Evolutionary conservation across 2,329 filamentous ascomycete genomes (phyloP), one percentile per base, ranked within the genome.

Genomic region (Fusarium armeniacum): DNA sequence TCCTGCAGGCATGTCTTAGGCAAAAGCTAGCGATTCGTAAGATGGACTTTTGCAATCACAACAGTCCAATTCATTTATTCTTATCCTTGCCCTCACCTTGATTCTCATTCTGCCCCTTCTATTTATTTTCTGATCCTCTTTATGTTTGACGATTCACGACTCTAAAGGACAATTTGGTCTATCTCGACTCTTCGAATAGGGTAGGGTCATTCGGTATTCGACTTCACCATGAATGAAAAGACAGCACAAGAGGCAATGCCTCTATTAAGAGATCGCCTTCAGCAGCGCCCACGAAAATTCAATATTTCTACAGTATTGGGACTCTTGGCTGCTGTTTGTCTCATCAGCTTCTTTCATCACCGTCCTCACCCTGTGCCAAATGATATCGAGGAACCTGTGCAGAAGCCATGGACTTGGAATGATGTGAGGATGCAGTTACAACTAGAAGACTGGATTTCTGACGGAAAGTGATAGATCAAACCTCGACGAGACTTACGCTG

Each of bases 381-480:
- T 26, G 22, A 55, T 8, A 44, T 62, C 20, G 16, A 49, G 11
- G 56, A 53, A 7, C 46, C 56, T 18, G 24, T 65, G 24, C 12
- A 49, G 6, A 50, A 57, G n/a, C 63, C 70, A 30, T 77, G 76
- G 76, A 72, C 67, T 30, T 77, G 76, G 74, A 58, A 47, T 8
- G 71, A 76, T 54, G 75, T 72, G 56, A 64, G 67, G 16, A 26
- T 38, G 15, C 24, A 15, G 12, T 22, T 4, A 24, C 7, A 7
- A 22, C 8, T 12, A 24, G 8, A 30, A 11, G 15, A 9, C n/a
- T 13, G 44, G 22, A n/a, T 11, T 3, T 26, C 30, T 52, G 16
- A 47, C 38, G 45, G 16, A 46, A 46, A 26, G 16, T 11, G n/a
- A 36, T 80, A 88, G 78, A 65, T 79, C 40, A 69, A 73, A 26